Percentiles rank a stretch among this genome's conserved stretches.
phyloP scores from a whole-genome alignment of 768 basidiomycete species.

The Russula olivacea region DNA sequence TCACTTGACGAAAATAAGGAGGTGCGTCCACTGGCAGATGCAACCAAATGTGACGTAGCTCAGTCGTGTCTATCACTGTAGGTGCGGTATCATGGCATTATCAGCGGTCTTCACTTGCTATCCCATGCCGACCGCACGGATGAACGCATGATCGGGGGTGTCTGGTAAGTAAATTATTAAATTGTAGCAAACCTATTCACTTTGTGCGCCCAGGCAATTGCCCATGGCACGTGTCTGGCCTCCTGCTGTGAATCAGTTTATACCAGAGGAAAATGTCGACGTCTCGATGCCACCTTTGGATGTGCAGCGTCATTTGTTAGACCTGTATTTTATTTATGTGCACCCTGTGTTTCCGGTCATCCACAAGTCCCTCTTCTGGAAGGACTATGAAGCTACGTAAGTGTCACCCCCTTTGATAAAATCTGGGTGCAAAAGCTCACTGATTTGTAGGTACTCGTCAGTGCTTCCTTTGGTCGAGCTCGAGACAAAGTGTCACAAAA shows the following conservation, averaged over 20 bases:
- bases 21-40: constrained; percentile 34
- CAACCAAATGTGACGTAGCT: constrained; percentile 24
- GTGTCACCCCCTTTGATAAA: not conserved
- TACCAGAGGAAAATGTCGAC: constrained; percentile 40
- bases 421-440: not conserved
- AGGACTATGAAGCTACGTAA: constrained; percentile 43
- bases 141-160: constrained; percentile 59
- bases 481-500: not conserved
- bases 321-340: constrained; percentile 75
- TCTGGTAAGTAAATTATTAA: constrained; percentile 43
- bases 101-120: constrained; percentile 72
- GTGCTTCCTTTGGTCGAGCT: not conserved
- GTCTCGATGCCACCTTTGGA: constrained; percentile 54
- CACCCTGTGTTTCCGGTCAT: constrained; percentile 81
- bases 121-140: constrained; percentile 60
- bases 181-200: not conserved
- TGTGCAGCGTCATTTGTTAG: constrained; percentile 61
- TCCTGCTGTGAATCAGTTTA: constrained; percentile 42
- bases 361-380: constrained; percentile 63
- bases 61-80: constrained; percentile 35
- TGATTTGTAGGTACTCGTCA: constrained; percentile 16
- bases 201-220: constrained; percentile 43
- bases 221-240: constrained; percentile 78
- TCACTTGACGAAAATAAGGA: constrained; percentile 75
- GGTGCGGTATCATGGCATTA: constrained; percentile 80